Conservation (phyloP, 108 stramenopile genomes). For the Nannochloropsis salina region DNA sequence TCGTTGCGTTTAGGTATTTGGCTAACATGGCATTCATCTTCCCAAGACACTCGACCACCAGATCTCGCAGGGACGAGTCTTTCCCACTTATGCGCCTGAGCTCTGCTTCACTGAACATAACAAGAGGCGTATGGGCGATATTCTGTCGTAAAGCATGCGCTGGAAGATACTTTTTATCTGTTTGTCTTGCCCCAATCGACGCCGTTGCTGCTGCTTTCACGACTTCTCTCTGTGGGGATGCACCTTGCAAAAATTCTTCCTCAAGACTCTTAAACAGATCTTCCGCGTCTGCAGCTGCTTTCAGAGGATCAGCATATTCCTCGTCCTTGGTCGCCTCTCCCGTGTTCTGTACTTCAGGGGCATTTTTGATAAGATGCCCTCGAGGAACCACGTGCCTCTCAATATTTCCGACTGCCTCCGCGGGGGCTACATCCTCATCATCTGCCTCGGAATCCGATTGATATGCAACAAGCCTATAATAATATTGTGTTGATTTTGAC, state of each 20-base stretch:
- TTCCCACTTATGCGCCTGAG: background rate
- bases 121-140: background rate
- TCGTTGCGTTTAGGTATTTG: background rate
- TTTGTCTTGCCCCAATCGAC: too few species aligned
- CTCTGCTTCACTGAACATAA: background rate
- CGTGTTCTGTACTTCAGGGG: too few species aligned
- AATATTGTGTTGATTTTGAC: background rate
- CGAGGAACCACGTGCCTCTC: too few species aligned
- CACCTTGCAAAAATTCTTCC: slow-evolving; percentile 10
- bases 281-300: background rate
- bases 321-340: background rate
- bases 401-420: too few species aligned
- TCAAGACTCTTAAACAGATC: slow-evolving; percentile 13
- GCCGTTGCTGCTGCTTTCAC: background rate
- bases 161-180: too few species aligned
- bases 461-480: background rate
- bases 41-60: background rate
- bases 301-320: background rate
- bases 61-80: background rate
- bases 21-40: background rate
- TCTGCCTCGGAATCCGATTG: background rate
- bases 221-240: background rate
- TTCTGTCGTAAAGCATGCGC: background rate
- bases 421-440: background rate
- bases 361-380: too few species aligned